These are phyloP conservation scores for Didymella keratinophila DNA, from an alignment of 2,329 filamentous ascomycete species.

Conservation along the genomic window DNA sequence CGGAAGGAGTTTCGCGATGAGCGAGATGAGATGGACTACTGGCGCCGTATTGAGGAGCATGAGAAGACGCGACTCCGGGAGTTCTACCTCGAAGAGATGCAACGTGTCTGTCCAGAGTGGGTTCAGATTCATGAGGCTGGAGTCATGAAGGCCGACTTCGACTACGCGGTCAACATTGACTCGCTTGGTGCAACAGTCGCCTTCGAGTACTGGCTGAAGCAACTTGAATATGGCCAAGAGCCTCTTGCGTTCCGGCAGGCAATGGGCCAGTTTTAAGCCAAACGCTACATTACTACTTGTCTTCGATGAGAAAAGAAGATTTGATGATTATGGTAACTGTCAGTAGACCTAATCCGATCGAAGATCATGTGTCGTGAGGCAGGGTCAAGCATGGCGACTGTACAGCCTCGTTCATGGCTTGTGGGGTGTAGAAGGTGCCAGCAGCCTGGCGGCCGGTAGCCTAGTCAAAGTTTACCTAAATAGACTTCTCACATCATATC, in stretches of 20 bases:
- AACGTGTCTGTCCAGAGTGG: conserved; percentile 12
- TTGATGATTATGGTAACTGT: too few relatives aligned
- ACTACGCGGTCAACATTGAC: background rate
- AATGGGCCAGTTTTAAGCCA: background rate
- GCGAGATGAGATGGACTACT: background rate
- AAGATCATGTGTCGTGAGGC: background rate
- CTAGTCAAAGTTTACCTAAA: background rate
- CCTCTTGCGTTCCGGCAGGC: background rate
- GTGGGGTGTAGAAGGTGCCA: background rate
- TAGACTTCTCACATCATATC: conserved; percentile 4
- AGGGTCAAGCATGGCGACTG: background rate
- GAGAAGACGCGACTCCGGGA: conserved; percentile 19
- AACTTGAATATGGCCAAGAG: background rate
- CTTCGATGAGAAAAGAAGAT: background rate
- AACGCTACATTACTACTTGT: background rate
- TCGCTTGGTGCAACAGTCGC: background rate
- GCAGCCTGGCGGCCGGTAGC: conserved; percentile 9
- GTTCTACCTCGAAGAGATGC: conserved; percentile 28
- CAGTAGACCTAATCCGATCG: background rate
- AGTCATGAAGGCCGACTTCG: background rate
- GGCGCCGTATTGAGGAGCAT: conserved; percentile 8
- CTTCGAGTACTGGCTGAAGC: conserved; percentile 9
- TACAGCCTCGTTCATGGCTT: background rate
- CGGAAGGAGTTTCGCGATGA: background rate
- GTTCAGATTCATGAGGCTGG: background rate